A percentile compares a stretch with the other conserved stretches of the same genome.
Evolutionary conservation across 805 yeast genomes (phyloP).

Genomic region (Ogataea methylovora): DNA sequence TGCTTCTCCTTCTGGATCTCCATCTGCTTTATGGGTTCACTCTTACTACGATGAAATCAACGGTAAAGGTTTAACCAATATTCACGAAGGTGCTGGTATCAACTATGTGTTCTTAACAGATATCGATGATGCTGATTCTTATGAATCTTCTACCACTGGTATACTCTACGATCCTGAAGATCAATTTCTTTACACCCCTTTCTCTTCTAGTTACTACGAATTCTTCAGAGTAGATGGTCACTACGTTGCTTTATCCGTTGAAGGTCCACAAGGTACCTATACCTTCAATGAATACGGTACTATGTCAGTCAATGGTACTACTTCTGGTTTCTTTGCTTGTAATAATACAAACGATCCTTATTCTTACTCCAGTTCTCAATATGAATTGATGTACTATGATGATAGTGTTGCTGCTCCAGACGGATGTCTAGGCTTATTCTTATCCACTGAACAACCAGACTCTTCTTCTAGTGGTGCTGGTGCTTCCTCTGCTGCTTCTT

Average conservation of each 20-base stretch:
- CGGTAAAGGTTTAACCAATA: conserved; percentile 22
- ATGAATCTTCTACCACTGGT: conserved; percentile 8
- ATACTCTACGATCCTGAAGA: neutral
- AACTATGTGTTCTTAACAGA: conserved; percentile 30
- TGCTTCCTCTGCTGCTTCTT: conserved; percentile 2
- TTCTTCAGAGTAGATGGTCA: too few species aligned
- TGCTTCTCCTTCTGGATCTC: conserved; percentile 6
- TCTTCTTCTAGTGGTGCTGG: conserved; percentile 1
- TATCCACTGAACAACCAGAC: too few species aligned
- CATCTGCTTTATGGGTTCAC: conserved; percentile 15
- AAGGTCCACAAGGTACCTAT: conserved; percentile 3
- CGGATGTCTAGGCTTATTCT: conserved; percentile 5
- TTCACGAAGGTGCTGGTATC: conserved; percentile 42
- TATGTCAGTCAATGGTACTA: conserved; percentile 21
- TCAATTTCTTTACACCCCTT: neutral
- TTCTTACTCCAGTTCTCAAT: conserved; percentile 22
- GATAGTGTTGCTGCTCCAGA: conserved; percentile 10
- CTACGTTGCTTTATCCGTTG: conserved; percentile 4
- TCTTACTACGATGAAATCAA: conserved; percentile 19
- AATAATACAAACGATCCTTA: conserved; percentile 36
- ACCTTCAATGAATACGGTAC: conserved; percentile 14
- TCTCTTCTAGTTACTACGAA: conserved; percentile 2
- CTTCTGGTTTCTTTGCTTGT: conserved; percentile 28
- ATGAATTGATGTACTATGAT: conserved; percentile 19
- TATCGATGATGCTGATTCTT: conserved; percentile 12